Conservation (phyloP, 345 rosid genomes). For the Rubroshorea leprosula region DNA sequence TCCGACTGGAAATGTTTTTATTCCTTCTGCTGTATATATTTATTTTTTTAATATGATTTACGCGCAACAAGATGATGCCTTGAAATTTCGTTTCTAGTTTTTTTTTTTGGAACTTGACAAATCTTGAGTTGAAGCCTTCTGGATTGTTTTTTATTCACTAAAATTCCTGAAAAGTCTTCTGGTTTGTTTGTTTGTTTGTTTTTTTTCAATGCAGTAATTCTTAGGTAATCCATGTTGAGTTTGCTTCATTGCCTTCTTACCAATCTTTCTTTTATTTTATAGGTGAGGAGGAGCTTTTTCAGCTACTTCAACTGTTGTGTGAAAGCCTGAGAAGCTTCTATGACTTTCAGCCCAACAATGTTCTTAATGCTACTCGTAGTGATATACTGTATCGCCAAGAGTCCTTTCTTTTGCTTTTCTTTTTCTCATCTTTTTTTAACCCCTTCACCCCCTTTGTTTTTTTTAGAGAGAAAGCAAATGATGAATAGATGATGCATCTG, state of each 20-base stretch:
- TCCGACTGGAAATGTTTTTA: too few relatives aligned
- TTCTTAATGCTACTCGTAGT: not conserved
- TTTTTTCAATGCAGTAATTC: not conserved
- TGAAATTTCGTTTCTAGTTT: too few relatives aligned
- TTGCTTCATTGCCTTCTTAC: not conserved
- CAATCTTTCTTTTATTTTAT: constrained; percentile 13
- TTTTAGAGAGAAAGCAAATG: constrained; percentile 2
- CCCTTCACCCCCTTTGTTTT: not conserved
- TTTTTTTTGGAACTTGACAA: too few relatives aligned
- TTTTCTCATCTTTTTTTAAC: too few relatives aligned
- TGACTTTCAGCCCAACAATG: not conserved
- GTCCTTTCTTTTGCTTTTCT: not conserved
- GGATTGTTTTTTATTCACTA: too few relatives aligned
- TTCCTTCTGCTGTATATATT: too few relatives aligned
- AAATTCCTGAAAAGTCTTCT: too few relatives aligned
- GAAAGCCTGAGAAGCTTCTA: constrained; percentile 36
- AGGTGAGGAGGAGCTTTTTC: constrained; percentile 66
- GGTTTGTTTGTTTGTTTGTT: too few relatives aligned
- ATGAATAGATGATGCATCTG: constrained; percentile 1
- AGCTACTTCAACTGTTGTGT: constrained; percentile 83
- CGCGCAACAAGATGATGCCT: too few relatives aligned
- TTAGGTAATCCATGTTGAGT: not conserved
- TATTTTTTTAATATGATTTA: too few relatives aligned
- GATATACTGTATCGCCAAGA: not conserved
- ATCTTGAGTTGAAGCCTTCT: too few relatives aligned